Percentiles rank a stretch among this genome's conserved stretches.
phyloP scores from a whole-genome alignment of 2,329 filamentous ascomycete genomes.

The Colletotrichum higginsianum region DNA sequence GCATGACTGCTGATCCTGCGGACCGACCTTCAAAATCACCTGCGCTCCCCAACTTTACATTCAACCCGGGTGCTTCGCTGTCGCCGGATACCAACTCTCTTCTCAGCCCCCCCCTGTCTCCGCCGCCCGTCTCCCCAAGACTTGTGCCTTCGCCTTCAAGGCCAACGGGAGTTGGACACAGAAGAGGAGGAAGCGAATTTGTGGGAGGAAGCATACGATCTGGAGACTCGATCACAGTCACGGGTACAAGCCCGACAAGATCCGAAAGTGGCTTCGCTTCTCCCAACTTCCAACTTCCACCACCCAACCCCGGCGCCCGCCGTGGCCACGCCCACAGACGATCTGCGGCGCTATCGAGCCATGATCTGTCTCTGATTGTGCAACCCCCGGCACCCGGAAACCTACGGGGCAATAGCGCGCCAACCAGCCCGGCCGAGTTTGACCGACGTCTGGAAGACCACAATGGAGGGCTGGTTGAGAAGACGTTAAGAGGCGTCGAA shows the following conservation, averaged over 20 bases:
- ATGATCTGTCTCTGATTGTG: constrained; percentile 82
- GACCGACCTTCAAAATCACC: constrained; percentile 52
- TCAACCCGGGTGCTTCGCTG: constrained; percentile 65
- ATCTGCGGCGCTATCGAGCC: constrained; percentile 85
- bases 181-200: constrained; percentile 88
- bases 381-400: constrained; percentile 69
- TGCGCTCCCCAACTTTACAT: constrained; percentile 68
- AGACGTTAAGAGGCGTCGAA: constrained; percentile 41
- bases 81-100: constrained; percentile 55
- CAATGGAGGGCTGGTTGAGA: constrained; percentile 26
- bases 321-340: constrained; percentile 85
- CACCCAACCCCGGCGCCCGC: constrained; percentile 64
- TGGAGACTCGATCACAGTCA: constrained; percentile 70
- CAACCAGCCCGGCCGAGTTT: constrained; percentile 71
- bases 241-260: constrained; percentile 81
- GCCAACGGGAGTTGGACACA: constrained; percentile 79
- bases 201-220: constrained; percentile 80
- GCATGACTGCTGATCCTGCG: constrained; percentile 49
- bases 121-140: constrained; percentile 59
- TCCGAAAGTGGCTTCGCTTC: constrained; percentile 71
- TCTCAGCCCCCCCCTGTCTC: constrained; percentile 71
- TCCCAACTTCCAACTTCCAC: constrained; percentile 67
- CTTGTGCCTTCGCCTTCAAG: constrained; percentile 70
- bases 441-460: constrained; percentile 43
- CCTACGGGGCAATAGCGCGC: constrained; percentile 73